phyloP scores from a whole-genome alignment of 169 alveolate genomes.

The Babesia bovis region DNA sequence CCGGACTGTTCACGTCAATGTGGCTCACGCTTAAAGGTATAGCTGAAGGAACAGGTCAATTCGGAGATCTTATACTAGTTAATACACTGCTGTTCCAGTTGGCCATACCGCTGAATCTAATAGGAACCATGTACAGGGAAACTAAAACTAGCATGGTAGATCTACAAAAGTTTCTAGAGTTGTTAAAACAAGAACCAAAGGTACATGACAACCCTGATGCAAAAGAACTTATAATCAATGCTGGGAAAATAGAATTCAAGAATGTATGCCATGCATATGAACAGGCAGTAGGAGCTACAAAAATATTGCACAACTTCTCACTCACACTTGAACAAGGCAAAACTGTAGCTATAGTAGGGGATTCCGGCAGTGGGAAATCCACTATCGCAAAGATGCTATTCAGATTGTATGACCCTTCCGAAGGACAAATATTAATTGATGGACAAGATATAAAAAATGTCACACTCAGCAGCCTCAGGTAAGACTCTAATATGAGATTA shows the following conservation, averaged over 20 bases:
- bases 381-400: constrained; percentile 89
- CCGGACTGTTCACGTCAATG: constrained; percentile 72
- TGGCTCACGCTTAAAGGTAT: constrained; percentile 63
- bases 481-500: background rate
- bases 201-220: constrained; percentile 51
- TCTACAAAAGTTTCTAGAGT: constrained; percentile 64
- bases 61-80: constrained; percentile 72
- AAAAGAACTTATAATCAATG: constrained; percentile 34
- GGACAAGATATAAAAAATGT: constrained; percentile 83
- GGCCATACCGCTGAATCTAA: constrained; percentile 79
- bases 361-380: constrained; percentile 95
- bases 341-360: constrained; percentile 81
- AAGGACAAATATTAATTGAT: constrained; percentile 85
- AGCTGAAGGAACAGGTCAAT: constrained; percentile 66
- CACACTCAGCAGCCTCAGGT: constrained; percentile 76
- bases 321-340: constrained; percentile 68
- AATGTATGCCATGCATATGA: constrained; percentile 56
- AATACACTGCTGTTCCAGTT: constrained; percentile 76
- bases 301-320: constrained; percentile 55
- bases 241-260: constrained; percentile 59
- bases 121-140: constrained; percentile 81
- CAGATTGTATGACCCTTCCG: constrained; percentile 87
- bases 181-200: constrained; percentile 43
- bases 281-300: constrained; percentile 8
- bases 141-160: constrained; percentile 76